Evolutionary conservation across 2,329 filamentous ascomycete species (phyloP).

Genomic region (Pezizomycotina sp.): DNA sequence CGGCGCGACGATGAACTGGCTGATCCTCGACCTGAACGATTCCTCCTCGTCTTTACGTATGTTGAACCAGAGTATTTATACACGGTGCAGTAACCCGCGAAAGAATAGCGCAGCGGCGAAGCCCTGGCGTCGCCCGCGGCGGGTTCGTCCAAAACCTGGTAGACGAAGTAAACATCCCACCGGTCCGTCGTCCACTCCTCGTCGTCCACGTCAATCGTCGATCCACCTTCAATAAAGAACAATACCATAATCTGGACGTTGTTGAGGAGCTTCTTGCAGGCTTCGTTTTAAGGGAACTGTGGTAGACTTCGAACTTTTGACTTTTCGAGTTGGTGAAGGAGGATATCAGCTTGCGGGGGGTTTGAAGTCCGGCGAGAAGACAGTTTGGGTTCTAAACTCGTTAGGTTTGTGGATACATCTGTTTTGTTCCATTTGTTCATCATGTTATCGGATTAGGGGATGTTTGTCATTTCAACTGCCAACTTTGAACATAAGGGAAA

Average conservation of each 20-base stretch:
- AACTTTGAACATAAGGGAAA: not conserved
- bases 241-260: constrained; percentile 71
- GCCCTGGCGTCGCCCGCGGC: constrained; percentile 40
- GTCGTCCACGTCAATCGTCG: constrained; percentile 52
- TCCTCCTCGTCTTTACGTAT: not conserved
- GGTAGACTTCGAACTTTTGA: constrained; percentile 69
- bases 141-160: constrained; percentile 26
- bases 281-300: constrained; percentile 49
- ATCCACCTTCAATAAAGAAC: constrained; percentile 88
- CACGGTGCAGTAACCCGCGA: constrained; percentile 78
- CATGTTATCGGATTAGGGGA: constrained; percentile 27
- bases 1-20: constrained; percentile 82
- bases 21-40: constrained; percentile 43
- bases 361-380: constrained; percentile 33
- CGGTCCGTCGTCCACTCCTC: constrained; percentile 57
- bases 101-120: constrained; percentile 48
- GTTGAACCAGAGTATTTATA: constrained; percentile 55
- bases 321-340: constrained; percentile 42
- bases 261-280: constrained; percentile 50
- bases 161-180: constrained; percentile 86
- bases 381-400: constrained; percentile 11
- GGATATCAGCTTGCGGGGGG: constrained; percentile 57
- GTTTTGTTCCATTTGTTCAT: constrained; percentile 36
- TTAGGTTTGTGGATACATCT: too few species aligned
- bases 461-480: not conserved